These are phyloP conservation scores for Aspergillus sergii DNA, from an alignment of 2,329 filamentous ascomycete genomes.

Conservation along the genomic window DNA sequence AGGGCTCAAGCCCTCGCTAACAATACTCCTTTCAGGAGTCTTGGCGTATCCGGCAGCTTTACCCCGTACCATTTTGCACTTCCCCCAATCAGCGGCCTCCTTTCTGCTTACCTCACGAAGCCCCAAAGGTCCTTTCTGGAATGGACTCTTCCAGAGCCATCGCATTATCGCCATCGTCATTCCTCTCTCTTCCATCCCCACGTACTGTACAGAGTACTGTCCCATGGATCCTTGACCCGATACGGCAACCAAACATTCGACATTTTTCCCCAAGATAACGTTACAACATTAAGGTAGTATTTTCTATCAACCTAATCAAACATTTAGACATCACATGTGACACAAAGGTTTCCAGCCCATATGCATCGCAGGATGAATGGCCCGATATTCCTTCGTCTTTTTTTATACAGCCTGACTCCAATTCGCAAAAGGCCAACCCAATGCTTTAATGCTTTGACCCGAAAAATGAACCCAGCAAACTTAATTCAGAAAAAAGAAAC, in stretches of 20 bases:
- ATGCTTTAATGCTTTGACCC: constrained; percentile 7
- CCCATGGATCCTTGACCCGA: background rate
- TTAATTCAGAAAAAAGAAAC: background rate
- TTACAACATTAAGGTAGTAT: background rate
- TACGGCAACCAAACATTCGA: background rate
- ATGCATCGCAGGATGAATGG: constrained; percentile 1
- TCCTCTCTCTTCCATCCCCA: background rate
- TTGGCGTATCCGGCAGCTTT: constrained; percentile 7
- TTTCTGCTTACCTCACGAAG: constrained; percentile 4
- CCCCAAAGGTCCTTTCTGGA: background rate
- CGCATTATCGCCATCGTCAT: background rate
- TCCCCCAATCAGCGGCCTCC: constrained; percentile 6
- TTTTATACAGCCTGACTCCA: background rate
- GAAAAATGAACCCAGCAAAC: background rate
- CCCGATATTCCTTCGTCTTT: background rate
- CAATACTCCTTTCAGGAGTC: constrained; percentile 25
- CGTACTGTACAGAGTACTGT: background rate
- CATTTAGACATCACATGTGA: background rate
- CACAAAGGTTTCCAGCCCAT: constrained; percentile 9
- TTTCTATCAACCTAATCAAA: constrained; percentile 1
- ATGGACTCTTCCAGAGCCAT: constrained; percentile 9
- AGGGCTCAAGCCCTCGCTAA: constrained; percentile 46
- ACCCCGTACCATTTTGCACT: background rate
- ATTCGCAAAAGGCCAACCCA: constrained; percentile 3
- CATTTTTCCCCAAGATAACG: background rate